Evolutionary conservation across 139 green algal species (phyloP), one percentile per base, ranked within the genome.

Genomic region (Chara braunii): DNA sequence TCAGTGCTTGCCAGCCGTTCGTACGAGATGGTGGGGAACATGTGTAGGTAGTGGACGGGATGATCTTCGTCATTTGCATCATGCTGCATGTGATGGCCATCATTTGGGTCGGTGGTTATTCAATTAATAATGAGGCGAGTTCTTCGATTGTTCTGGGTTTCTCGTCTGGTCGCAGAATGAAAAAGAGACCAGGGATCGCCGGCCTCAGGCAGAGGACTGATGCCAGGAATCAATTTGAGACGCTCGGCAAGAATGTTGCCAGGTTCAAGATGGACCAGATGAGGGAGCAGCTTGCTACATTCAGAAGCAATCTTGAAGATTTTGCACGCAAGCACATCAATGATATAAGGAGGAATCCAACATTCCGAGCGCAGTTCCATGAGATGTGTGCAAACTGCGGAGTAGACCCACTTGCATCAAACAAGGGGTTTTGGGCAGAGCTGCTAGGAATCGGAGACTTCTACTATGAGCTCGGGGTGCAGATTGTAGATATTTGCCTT

Each of bases 401-500:
- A 1, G 92, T 98, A 26, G 92, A 98, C 76, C 92, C 92, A 1
- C 80, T 98, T 12, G 85, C 86, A 2, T 95, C 86, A 7, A 95
- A 95, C 74, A 95, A 95, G 82, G 86, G 89, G 54, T 80, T 89
- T 63, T 97, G 89, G 89, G 84, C 82, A 14, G 74, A 90, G 62
- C 57, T 89, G 37, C 78, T 97, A 53, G 87, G 87, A 18, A 81
- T 96, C 30, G 88, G 90, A 23, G 89, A 96, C 76, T 98, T 94
- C 59, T 98, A 96, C 67, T 96, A 94, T 44, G 88, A 95, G 79
- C 83, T 98, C 4, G 68, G 85, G 1, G 91, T 98, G 33, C 82
- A 90, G 77, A 78, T 92, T 4, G 78, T 94, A 14, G 89, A 96
- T 59, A 84, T 85, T 3, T 95, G 87, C 77, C 70, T 88, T 59